A percentile compares a stretch with the other conserved stretches of the same genome.
phyloP scores from a whole-genome alignment of 2,329 filamentous ascomycete species.

The Aspergillus luchuensis region DNA sequence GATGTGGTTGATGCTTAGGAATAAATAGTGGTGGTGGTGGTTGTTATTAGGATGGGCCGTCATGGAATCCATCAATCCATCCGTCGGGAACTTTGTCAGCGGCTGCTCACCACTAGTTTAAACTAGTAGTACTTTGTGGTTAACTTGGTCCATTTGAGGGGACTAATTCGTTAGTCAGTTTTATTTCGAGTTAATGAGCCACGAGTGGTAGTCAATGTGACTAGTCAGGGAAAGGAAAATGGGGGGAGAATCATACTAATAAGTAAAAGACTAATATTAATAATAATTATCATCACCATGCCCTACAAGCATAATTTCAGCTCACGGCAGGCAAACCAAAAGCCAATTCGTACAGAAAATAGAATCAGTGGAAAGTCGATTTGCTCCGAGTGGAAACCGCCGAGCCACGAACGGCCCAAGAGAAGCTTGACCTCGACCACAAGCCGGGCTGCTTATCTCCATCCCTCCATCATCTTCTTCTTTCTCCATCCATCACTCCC shows the following conservation, averaged over 20 bases:
- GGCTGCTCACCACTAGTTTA: background rate
- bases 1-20: background rate
- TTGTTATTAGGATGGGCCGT: background rate
- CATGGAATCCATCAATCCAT: background rate
- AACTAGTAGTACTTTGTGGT: no score
- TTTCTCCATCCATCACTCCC: slow-evolving; percentile 62
- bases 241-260: slow-evolving; percentile 7
- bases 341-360: no score
- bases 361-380: background rate
- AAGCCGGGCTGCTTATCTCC: slow-evolving; percentile 33
- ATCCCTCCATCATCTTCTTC: slow-evolving; percentile 18
- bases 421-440: slow-evolving; percentile 37
- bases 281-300: slow-evolving; percentile 9
- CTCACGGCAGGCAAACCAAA: no score
- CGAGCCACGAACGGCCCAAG: slow-evolving; percentile 28
- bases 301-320: no score
- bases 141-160: no score
- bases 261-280: background rate
- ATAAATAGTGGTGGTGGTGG: background rate
- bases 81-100: background rate
- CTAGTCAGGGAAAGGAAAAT: background rate
- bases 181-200: no score
- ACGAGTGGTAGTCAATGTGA: no score
- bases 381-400: slow-evolving; percentile 19
- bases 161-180: no score